These are phyloP conservation scores for Podaxis sp. DNA, from an alignment of 768 basidiomycete genomes.

Conservation along the genomic window DNA sequence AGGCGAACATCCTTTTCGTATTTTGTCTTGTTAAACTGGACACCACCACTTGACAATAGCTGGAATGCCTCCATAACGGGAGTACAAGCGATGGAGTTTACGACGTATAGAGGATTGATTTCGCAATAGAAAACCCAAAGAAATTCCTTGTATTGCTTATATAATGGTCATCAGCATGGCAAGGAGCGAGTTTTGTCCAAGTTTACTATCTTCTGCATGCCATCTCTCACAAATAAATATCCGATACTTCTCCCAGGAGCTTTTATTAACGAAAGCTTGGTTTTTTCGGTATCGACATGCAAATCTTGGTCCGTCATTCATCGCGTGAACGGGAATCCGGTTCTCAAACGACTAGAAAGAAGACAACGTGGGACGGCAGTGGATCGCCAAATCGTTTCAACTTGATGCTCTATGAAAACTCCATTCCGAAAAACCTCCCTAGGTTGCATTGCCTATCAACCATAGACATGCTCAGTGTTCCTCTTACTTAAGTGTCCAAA, in stretches of 20 bases:
- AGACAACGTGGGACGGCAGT: neutral
- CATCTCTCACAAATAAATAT: neutral
- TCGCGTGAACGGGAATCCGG: neutral
- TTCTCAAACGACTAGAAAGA: neutral
- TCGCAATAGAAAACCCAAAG: neutral
- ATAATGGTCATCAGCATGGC: neutral
- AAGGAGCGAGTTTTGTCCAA: too few relatives aligned
- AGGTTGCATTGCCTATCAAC: neutral
- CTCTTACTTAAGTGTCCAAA: neutral
- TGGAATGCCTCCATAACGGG: slow-evolving; percentile 81
- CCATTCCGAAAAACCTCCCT: neutral
- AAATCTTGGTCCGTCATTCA: neutral
- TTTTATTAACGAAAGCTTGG: neutral
- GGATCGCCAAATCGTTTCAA: neutral
- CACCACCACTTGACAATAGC: slow-evolving; percentile 84
- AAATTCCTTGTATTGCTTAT: neutral
- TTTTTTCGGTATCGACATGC: neutral
- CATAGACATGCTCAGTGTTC: too few relatives aligned
- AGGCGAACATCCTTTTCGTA: slow-evolving; percentile 70
- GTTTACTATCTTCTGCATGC: neutral
- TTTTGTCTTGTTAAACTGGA: slow-evolving; percentile 73
- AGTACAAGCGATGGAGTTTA: neutral
- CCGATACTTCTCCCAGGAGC: neutral
- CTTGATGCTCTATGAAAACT: neutral
- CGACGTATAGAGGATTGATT: neutral